Percentiles rank a stretch among this genome's conserved stretches.
These are phyloP conservation scores for Symmetrospora coprosmae DNA, from an alignment of 768 basidiomycete genomes.

Conservation along the genomic window DNA sequence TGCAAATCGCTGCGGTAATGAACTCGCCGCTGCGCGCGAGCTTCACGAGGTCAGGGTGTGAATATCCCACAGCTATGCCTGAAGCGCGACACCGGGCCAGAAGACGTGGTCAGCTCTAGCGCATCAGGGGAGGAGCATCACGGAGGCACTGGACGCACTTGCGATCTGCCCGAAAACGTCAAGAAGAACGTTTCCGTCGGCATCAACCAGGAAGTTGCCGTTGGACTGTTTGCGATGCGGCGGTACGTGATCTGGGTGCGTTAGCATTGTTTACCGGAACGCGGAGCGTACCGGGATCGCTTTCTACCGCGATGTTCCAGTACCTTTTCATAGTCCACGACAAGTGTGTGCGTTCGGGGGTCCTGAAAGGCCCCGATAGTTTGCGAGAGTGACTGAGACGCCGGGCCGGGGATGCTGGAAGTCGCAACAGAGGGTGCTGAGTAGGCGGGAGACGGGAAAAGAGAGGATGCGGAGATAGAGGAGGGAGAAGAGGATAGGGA, in stretches of 20 bases:
- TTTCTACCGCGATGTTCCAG: background rate
- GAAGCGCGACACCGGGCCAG: background rate
- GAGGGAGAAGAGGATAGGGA: too few relatives aligned
- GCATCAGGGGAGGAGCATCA: background rate
- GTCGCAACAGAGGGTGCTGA: background rate
- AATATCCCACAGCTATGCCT: slow-evolving; percentile 39
- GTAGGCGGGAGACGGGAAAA: slow-evolving; percentile 11
- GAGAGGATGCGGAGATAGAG: background rate
- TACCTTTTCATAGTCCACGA: slow-evolving; percentile 21
- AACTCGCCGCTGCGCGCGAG: slow-evolving; percentile 37
- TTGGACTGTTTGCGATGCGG: background rate
- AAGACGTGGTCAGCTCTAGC: slow-evolving; percentile 7
- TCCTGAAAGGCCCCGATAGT: slow-evolving; percentile 34
- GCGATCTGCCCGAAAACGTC: slow-evolving; percentile 34
- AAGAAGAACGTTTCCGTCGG: slow-evolving; percentile 39
- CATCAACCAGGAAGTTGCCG: slow-evolving; percentile 41
- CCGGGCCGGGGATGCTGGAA: background rate
- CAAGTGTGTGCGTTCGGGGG: slow-evolving; percentile 34
- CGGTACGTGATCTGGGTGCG: slow-evolving; percentile 16
- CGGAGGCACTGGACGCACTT: background rate
- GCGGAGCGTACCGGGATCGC: background rate
- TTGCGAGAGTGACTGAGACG: background rate
- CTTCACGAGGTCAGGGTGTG: slow-evolving; percentile 34
- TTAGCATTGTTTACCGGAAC: slow-evolving; percentile 30
- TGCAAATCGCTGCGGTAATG: slow-evolving; percentile 37